Evolutionary conservation across 1,284 basidiomycete genomes (phyloP).

Genomic region (Earliella scabrosa): DNA sequence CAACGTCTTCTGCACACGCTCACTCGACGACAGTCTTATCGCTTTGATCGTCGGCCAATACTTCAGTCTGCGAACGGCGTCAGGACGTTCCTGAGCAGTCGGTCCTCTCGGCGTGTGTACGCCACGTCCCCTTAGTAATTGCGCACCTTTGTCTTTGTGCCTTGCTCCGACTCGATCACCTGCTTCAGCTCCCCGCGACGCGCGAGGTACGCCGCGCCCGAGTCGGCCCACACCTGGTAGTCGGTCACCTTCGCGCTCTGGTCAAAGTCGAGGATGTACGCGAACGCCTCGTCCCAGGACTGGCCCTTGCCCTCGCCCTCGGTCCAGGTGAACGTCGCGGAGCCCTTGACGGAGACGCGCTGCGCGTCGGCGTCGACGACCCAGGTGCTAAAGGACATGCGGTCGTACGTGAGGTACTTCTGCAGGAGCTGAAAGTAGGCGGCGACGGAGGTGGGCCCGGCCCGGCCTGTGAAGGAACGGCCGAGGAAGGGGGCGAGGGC

Average conservation of each 20-base stretch:
- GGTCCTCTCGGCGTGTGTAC: background rate
- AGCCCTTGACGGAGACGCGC: conserved; percentile 58
- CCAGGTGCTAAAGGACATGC: conserved; percentile 48
- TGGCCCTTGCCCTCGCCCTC: conserved; percentile 44
- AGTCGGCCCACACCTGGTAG: conserved; percentile 73
- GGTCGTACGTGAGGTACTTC: conserved; percentile 44
- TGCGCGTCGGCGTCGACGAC: conserved; percentile 46
- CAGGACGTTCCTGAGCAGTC: conserved; percentile 12
- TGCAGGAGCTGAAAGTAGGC: conserved; percentile 56
- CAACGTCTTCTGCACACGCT: background rate
- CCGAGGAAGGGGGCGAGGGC: conserved; percentile 64
- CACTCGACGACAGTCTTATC: conserved; percentile 15
- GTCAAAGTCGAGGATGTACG: conserved; percentile 66
- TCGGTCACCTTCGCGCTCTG: conserved; percentile 53
- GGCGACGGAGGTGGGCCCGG: conserved; percentile 39
- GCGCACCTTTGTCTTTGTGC: conserved; percentile 20
- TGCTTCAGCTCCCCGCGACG: conserved; percentile 48
- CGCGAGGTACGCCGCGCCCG: conserved; percentile 65
- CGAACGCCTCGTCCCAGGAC: conserved; percentile 67
- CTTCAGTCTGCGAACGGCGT: background rate
- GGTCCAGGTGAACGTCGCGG: conserved; percentile 60
- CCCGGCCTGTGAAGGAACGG: conserved; percentile 47
- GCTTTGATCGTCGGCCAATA: conserved; percentile 14
- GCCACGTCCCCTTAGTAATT: background rate
- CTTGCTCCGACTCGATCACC: conserved; percentile 13